phyloP scores from a whole-genome alignment of 352 stramenopile species.

The Pythium aquatile region DNA sequence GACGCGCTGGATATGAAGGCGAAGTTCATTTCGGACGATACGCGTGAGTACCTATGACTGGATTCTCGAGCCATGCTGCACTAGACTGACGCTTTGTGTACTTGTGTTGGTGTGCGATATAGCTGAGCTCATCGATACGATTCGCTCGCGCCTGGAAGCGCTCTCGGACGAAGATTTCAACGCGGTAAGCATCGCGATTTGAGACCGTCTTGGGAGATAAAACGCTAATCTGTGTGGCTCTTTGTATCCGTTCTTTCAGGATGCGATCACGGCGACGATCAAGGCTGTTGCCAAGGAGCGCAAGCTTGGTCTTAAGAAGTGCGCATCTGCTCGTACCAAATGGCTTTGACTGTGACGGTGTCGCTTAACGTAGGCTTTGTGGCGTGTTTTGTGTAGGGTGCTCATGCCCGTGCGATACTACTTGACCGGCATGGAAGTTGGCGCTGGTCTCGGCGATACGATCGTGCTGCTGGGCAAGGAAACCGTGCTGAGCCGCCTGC shows the following conservation, averaged over 20 bases:
- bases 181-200: constrained; percentile 31
- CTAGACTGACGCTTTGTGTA: neutral
- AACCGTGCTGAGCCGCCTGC: constrained; percentile 45
- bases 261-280: constrained; percentile 74
- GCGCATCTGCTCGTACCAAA: constrained; percentile 11
- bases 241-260: constrained; percentile 30
- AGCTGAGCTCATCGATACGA: constrained; percentile 55
- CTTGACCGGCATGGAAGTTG: constrained; percentile 83
- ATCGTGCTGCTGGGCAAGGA: constrained; percentile 74
- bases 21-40: constrained; percentile 73
- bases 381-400: constrained; percentile 40
- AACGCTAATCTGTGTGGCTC: too few relatives aligned
- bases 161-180: constrained; percentile 70
- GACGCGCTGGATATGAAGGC: constrained; percentile 62
- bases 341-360: neutral
- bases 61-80: neutral
- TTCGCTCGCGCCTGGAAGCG: constrained; percentile 39
- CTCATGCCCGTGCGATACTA: constrained; percentile 89
- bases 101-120: neutral
- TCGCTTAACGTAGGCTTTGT: neutral
- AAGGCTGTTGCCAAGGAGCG: constrained; percentile 73
- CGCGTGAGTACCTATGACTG: constrained; percentile 22
- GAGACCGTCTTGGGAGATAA: too few relatives aligned
- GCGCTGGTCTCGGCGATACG: constrained; percentile 76
- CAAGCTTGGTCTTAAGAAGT: constrained; percentile 84